Evolutionary conservation across 2,329 filamentous ascomycete genomes (phyloP).

Genomic region (Exophiala spinifera): DNA sequence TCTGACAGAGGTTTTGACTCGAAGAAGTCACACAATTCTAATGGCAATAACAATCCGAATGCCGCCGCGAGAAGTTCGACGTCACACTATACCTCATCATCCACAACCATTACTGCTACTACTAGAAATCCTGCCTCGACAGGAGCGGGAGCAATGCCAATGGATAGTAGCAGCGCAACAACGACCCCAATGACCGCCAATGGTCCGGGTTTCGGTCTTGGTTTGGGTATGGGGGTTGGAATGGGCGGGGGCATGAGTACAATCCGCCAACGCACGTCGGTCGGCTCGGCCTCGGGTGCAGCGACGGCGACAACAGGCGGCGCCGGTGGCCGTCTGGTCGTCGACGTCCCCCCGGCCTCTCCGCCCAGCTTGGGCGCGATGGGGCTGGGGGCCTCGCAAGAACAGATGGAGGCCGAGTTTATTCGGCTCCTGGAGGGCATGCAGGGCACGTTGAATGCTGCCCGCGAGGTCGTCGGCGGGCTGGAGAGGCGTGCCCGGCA

Average conservation of each 20-base stretch:
- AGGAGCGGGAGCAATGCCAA: neutral
- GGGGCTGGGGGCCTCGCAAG: conserved; percentile 38
- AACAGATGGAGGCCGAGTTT: conserved; percentile 39
- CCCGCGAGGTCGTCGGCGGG: conserved; percentile 34
- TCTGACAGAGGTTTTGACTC: conserved; percentile 7
- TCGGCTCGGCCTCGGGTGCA: conserved; percentile 18
- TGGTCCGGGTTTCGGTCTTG: conserved; percentile 1
- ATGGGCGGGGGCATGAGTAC: no score
- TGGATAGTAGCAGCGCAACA: neutral
- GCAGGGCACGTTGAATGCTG: conserved; percentile 38
- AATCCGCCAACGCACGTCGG: neutral
- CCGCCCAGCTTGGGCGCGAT: conserved; percentile 41
- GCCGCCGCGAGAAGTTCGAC: no score
- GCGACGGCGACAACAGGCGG: neutral
- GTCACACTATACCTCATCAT: no score
- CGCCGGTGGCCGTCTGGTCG: conserved; percentile 11
- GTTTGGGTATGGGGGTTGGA: no score
- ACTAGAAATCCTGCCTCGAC: neutral
- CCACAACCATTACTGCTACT: conserved; percentile 7
- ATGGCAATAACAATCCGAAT: no score
- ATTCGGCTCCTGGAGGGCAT: conserved; percentile 42
- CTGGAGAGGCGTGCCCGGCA: conserved; percentile 14
- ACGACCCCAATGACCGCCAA: conserved; percentile 15
- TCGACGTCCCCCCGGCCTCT: conserved; percentile 39
- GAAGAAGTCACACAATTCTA: conserved; percentile 4